Base-by-base conservation (phyloP, 2,329 filamentous ascomycete genomes). In the Didymella arachidicola region DNA sequence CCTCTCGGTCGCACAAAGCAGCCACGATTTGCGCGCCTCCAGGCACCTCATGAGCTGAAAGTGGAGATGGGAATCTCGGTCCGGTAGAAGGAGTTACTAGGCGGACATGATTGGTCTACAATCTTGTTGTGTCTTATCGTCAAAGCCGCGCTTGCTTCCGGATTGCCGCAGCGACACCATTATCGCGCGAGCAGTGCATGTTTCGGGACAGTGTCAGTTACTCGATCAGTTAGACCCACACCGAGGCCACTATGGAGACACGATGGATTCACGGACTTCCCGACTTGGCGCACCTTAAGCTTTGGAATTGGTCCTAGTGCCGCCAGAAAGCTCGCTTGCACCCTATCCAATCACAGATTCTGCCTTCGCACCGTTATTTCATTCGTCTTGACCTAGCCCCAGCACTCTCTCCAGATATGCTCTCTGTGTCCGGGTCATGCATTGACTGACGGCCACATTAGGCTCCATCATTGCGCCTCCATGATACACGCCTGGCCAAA, bases 401-500 rank as follows among this genome's bases (percentile, higher is more conserved):
- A 59, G 14, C 2, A 44, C 43, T n/a, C 50, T 59, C 19, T 38
- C n/a, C 27, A 53, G 14, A 26, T 45, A 59, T 2, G 7, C 11
- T 14, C 16, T 53, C 49, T 53, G 43, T 16, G 18, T 49, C 8
- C 29, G 34, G 2, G 29, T 19, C 49, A 58, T 58, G 22, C 19
- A 27, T 14, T 26, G n/a, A 1, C 42, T 19, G 0, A 53, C 49
- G 3, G 56, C 7, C 19, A 59, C 47, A 30, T 38, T 32, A 11
- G 43, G 54, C 44, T 62, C 60, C 12, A 51, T 47, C 39, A 53
- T 49, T 11, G 32, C 18, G 8, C 16, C 39, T 14, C 50, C 57
- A 45, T 63, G 60, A 34, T 57, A 64, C 25, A 62, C 45, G 1
- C 79, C 78, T 0, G 78, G 77, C 68, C 79, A 80, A 5, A 83